Percentiles rank a stretch among this genome's conserved stretches.
These are phyloP conservation scores for Jaminaea rosea DNA, from an alignment of 1,284 basidiomycete species.

Conservation along the genomic window DNA sequence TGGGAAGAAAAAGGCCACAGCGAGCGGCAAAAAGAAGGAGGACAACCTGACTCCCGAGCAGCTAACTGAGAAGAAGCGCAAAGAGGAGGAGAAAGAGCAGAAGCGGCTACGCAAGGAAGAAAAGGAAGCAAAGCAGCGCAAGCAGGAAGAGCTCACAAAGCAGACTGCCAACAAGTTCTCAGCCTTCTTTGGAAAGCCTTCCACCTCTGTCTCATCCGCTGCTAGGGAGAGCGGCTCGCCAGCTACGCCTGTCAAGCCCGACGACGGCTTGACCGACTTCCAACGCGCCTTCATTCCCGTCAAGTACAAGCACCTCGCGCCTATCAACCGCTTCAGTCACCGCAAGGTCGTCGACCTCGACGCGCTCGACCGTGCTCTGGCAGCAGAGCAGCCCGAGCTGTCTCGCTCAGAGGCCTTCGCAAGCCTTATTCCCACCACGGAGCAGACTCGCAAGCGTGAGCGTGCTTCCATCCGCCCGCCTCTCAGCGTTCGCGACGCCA, in stretches of 20 bases:
- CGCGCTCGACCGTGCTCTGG: neutral
- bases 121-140: conserved; percentile 11
- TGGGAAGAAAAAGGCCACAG: neutral
- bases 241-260: too few relatives aligned
- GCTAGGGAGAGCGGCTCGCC: too few relatives aligned
- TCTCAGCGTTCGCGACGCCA: conserved; percentile 37
- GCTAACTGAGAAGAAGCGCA: conserved; percentile 22
- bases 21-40: neutral
- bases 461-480: conserved; percentile 29
- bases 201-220: too few relatives aligned
- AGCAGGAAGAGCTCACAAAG: conserved; percentile 15
- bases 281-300: conserved; percentile 39
- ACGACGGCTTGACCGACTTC: conserved; percentile 37
- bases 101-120: conserved; percentile 50
- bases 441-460: neutral
- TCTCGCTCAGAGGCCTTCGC: too few relatives aligned
- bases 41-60: conserved; percentile 4
- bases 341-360: neutral
- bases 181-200: conserved; percentile 23
- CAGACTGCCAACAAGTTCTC: conserved; percentile 32
- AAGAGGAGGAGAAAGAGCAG: conserved; percentile 50
- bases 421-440: neutral
- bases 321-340: conserved; percentile 26
- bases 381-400: too few relatives aligned
- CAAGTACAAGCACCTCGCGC: conserved; percentile 39